Percentiles rank a stretch among this genome's conserved stretches.
These are phyloP conservation scores for Alnus glutinosa DNA, from an alignment of 306 rosid species.

Conservation along the genomic window DNA sequence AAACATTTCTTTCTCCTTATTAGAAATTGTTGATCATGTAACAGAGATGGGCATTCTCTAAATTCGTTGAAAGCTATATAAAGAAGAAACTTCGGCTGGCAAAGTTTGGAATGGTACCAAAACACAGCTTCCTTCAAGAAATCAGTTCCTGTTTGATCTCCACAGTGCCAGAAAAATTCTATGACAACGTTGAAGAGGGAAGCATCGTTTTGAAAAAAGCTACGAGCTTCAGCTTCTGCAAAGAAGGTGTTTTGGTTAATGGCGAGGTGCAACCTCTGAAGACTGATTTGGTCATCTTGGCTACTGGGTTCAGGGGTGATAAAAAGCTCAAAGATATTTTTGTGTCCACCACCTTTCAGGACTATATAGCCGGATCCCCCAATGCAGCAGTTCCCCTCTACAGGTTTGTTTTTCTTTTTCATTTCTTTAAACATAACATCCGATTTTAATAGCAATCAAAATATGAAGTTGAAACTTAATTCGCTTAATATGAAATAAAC, in stretches of 20 bases:
- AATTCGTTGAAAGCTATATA: slow-evolving; percentile 61
- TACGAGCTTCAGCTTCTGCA: slow-evolving; percentile 45
- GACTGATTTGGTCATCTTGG: slow-evolving; percentile 62
- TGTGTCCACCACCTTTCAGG: slow-evolving; percentile 47
- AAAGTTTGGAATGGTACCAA: slow-evolving; percentile 72
- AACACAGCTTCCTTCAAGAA: slow-evolving; percentile 50
- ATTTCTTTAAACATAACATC: neutral
- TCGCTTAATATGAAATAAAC: no score
- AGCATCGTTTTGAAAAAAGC: slow-evolving; percentile 57
- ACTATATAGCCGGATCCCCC: slow-evolving; percentile 39
- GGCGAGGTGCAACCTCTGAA: slow-evolving; percentile 36
- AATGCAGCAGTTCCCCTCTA: slow-evolving; percentile 49
- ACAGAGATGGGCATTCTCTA: slow-evolving; percentile 61
- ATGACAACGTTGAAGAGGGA: slow-evolving; percentile 61
- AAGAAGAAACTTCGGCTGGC: slow-evolving; percentile 39
- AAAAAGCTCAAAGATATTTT: slow-evolving; percentile 58
- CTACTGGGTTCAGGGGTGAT: slow-evolving; percentile 66
- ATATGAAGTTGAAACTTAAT: neutral
- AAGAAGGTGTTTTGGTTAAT: slow-evolving; percentile 50
- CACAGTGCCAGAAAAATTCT: slow-evolving; percentile 51
- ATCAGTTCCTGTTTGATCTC: slow-evolving; percentile 46
- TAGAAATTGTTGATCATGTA: neutral
- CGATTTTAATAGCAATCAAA: neutral
- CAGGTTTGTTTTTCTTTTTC: slow-evolving; percentile 38
- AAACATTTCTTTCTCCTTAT: neutral